phyloP scores from a whole-genome alignment of 768 basidiomycete genomes.

The Amanita polypyramis region DNA sequence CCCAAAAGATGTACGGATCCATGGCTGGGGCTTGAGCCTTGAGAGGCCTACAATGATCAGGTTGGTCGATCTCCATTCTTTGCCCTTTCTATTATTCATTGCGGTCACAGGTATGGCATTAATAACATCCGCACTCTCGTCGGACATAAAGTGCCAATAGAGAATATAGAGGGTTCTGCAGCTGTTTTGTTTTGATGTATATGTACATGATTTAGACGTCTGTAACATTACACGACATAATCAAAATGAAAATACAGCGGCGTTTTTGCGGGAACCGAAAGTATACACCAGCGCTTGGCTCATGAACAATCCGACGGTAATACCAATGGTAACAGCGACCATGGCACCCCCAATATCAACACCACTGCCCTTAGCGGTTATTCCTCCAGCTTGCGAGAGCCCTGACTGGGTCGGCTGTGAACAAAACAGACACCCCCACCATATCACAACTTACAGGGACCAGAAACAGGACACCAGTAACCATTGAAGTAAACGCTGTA shows the following conservation, averaged over 20 bases:
- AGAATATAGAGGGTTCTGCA: slow-evolving; percentile 77
- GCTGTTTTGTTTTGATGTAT: slow-evolving; percentile 75
- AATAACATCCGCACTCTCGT: slow-evolving; percentile 95
- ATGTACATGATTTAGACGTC: neutral
- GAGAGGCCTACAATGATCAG: slow-evolving; percentile 99
- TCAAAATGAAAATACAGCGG: slow-evolving; percentile 79
- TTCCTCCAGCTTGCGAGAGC: slow-evolving; percentile 77
- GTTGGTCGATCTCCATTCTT: slow-evolving; percentile 28
- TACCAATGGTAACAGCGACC: slow-evolving; percentile 86
- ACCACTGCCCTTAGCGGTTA: slow-evolving; percentile 69
- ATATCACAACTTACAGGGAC: slow-evolving; percentile 55
- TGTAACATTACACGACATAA: slow-evolving; percentile 1
- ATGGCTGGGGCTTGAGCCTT: slow-evolving; percentile 91
- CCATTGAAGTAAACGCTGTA: slow-evolving; percentile 87
- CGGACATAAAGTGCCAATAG: slow-evolving; percentile 93
- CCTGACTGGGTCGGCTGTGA: slow-evolving; percentile 44
- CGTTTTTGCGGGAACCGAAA: slow-evolving; percentile 76
- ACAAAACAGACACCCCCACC: neutral
- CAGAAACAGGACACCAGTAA: slow-evolving; percentile 78
- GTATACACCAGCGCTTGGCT: slow-evolving; percentile 82
- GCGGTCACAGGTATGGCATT: slow-evolving; percentile 71
- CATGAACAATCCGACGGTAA: slow-evolving; percentile 84
- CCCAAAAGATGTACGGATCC: slow-evolving; percentile 91
- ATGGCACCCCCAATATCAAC: slow-evolving; percentile 83
- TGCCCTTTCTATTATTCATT: neutral